Percentiles rank a stretch among this genome's conserved stretches.
Evolutionary conservation across 768 basidiomycete species (phyloP).

Genomic region (Exsudoporus frostii): DNA sequence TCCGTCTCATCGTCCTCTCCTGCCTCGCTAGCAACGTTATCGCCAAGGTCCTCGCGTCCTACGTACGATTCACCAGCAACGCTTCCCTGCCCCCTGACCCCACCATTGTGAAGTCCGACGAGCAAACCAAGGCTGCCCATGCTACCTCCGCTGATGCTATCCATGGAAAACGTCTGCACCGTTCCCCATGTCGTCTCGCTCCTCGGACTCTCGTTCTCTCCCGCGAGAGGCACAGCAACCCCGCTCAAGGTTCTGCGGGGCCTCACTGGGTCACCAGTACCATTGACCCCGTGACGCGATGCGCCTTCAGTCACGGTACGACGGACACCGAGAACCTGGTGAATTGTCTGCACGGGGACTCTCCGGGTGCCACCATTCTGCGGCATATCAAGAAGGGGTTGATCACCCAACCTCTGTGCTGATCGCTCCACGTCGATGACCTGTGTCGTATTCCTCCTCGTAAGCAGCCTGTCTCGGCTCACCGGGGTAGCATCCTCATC

Average conservation of each 20-base stretch:
- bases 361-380: constrained; percentile 20
- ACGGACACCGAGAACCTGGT: constrained; percentile 17
- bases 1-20: constrained; percentile 17
- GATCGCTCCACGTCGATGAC: constrained; percentile 18
- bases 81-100: constrained; percentile 25
- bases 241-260: constrained; percentile 9
- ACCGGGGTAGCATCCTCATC: constrained; percentile 30
- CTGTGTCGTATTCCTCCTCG: constrained; percentile 26
- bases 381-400: constrained; percentile 6
- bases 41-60: constrained; percentile 14
- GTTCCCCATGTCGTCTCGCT: constrained; percentile 38
- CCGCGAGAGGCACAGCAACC: constrained; percentile 11
- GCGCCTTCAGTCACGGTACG: constrained; percentile 19
- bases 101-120: constrained; percentile 31
- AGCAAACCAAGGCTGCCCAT: constrained; percentile 30
- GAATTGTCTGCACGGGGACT: constrained; percentile 12
- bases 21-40: constrained; percentile 14
- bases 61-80: constrained; percentile 15
- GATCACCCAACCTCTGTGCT: constrained; percentile 15
- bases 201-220: constrained; percentile 27
- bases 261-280: constrained; percentile 5
- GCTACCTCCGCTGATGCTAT: constrained; percentile 19
- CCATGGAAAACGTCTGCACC: constrained; percentile 24
- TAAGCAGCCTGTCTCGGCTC: constrained; percentile 17
- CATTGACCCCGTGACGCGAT: constrained; percentile 4